phyloP scores from a whole-genome alignment of 2,329 filamentous ascomycete genomes.

The Phaeosphaeriaceae sp. region DNA sequence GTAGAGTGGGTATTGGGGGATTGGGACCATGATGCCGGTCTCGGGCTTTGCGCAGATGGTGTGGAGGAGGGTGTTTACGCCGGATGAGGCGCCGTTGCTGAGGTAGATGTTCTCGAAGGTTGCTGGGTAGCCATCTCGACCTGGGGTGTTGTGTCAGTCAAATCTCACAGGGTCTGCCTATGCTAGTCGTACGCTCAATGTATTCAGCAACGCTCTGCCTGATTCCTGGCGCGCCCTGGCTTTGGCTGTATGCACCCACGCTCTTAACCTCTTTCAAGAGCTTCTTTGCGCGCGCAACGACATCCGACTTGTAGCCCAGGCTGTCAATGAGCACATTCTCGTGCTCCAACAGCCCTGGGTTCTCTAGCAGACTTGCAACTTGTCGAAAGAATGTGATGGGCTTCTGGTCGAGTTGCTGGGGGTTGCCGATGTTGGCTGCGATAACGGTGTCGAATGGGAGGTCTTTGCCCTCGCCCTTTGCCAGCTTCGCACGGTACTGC shows the following conservation, averaged over 20 bases:
- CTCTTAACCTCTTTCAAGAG: slow-evolving; percentile 85
- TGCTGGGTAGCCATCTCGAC: slow-evolving; percentile 85
- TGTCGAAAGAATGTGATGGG: slow-evolving; percentile 99
- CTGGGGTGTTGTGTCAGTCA: slow-evolving; percentile 52
- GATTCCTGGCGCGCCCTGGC: slow-evolving; percentile 85
- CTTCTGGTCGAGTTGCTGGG: slow-evolving; percentile 98
- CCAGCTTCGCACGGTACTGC: slow-evolving; percentile 79
- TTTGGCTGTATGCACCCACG: slow-evolving; percentile 96
- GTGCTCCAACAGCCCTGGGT: slow-evolving; percentile 83
- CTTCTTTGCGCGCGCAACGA: slow-evolving; percentile 80
- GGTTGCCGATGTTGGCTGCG: slow-evolving; percentile 98
- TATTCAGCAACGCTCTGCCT: slow-evolving; percentile 90
- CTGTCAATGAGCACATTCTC: slow-evolving; percentile 76
- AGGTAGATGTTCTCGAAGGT: slow-evolving; percentile 85
- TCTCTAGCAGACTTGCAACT: slow-evolving; percentile 90
- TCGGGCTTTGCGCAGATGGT: slow-evolving; percentile 80
- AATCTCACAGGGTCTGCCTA: background rate
- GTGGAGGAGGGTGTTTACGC: slow-evolving; percentile 91
- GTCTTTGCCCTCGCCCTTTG: slow-evolving; percentile 63
- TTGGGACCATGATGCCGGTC: slow-evolving; percentile 88
- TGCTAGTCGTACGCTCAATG: slow-evolving; percentile 78
- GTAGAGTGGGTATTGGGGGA: slow-evolving; percentile 98
- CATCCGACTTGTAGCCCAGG: slow-evolving; percentile 89
- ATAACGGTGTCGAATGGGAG: slow-evolving; percentile 92
- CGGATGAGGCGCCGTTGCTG: slow-evolving; percentile 88